Percentiles rank a stretch among this genome's conserved stretches.
Evolutionary conservation across 2,329 filamentous ascomycete species (phyloP).

Genomic region (Ampelomyces quisqualis): DNA sequence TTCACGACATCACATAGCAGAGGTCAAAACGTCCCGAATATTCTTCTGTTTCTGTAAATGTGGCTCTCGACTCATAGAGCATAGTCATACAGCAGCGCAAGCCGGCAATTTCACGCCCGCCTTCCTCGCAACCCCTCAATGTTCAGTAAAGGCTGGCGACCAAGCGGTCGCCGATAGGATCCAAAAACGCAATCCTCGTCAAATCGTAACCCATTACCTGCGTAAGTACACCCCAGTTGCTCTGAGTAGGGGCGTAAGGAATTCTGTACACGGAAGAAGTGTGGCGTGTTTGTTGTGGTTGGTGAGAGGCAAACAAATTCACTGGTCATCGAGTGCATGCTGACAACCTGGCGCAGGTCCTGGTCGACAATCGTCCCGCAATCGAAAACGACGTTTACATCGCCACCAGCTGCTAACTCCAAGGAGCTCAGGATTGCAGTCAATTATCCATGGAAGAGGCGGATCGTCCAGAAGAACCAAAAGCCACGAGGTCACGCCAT

Average conservation of each 20-base stretch:
- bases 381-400: conserved; percentile 3
- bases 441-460: conserved; percentile 10
- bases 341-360: conserved; percentile 7
- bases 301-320: background rate
- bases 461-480: background rate
- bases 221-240: conserved; percentile 10
- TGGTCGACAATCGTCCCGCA: background rate
- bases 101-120: conserved; percentile 7
- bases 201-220: conserved; percentile 24
- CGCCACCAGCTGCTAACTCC: too few species aligned
- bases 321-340: conserved; percentile 10
- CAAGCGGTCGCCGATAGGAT: conserved; percentile 8
- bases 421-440: conserved; percentile 6
- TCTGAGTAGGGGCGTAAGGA: conserved; percentile 10
- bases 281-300: conserved; percentile 3
- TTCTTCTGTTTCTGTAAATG: conserved; percentile 15
- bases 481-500: conserved; percentile 13
- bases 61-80: conserved; percentile 9
- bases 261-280: conserved; percentile 26
- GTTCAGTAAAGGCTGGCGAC: background rate
- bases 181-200: conserved; percentile 26
- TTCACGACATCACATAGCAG: background rate
- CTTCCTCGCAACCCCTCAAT: conserved; percentile 6
- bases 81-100: conserved; percentile 25
- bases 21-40: conserved; percentile 1